These are phyloP conservation scores for Glycine tomentella DNA, from an alignment of 306 rosid genomes.

Conservation along the genomic window DNA sequence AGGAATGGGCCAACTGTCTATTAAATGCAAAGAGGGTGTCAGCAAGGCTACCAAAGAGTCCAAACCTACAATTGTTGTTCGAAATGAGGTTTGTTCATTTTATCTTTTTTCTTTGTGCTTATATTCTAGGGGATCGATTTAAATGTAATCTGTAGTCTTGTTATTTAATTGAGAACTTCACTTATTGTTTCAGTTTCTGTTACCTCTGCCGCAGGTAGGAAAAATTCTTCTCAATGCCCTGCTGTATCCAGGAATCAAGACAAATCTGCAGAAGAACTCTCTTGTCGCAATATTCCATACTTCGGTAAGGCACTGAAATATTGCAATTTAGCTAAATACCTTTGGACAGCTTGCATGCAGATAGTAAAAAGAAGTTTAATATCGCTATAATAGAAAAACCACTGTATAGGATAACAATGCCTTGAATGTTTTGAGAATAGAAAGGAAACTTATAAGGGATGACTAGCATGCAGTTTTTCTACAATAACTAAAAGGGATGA, in stretches of 20 bases:
- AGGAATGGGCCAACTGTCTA: conserved; percentile 88
- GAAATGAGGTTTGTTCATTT: conserved; percentile 79
- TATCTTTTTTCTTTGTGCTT: not conserved
- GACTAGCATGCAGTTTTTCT: conserved; percentile 12
- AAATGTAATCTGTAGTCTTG: not conserved
- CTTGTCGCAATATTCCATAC: conserved; percentile 93
- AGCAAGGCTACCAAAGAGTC: conserved; percentile 94
- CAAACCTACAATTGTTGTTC: conserved; percentile 88
- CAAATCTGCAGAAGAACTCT: conserved; percentile 87
- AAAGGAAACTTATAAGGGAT: conserved; percentile 33
- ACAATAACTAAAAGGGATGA: not conserved
- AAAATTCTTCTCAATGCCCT: conserved; percentile 90
- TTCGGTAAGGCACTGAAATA: conserved; percentile 60
- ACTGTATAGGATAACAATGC: not conserved
- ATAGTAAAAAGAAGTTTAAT: not conserved
- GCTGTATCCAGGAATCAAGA: conserved; percentile 94
- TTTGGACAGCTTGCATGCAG: conserved; percentile 16
- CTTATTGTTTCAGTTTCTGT: conserved; percentile 43
- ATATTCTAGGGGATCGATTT: not conserved
- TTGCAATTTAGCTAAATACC: conserved; percentile 21
- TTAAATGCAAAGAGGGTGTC: conserved; percentile 92
- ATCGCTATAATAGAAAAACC: not conserved
- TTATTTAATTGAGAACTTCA: not conserved
- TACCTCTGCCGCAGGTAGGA: conserved; percentile 73
- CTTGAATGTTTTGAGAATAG: conserved; percentile 14